Base-by-base conservation (phyloP, 208 protist genomes). In the Wallacemonas sp. region DNA sequence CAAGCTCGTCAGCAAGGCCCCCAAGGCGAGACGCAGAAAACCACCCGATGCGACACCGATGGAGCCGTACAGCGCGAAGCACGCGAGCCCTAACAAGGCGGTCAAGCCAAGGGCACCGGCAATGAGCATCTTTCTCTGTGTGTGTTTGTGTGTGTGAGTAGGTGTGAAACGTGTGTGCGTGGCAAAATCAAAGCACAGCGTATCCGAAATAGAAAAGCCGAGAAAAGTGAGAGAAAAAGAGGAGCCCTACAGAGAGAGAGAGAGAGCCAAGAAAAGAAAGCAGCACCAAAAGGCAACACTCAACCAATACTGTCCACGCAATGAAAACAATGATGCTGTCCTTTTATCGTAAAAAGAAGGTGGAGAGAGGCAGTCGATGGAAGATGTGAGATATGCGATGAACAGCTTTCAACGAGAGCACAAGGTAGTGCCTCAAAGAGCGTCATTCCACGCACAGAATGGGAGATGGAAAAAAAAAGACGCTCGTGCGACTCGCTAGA, bases 1-100 rank as follows among this genome's bases (percentile, higher is more conserved):
- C 27, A 84, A 64, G 21, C 72, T 73, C 24, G 79, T 46, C 22
- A 87, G 31, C 21, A 92, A 34, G 6, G 82, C 70, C 17, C 82
- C 77, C 17, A 80, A 11, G 2, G 75, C 62, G 9, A 78, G 33
- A 14, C 66, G 42, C 53, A 92, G 49, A 56, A 86, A 89, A 22
- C 82, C 86, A 27, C 56, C 71, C 14, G 46, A 27, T 5, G 76
- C 68, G 56, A 92, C 79, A 47, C 34, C 47, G 9, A 76, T 59
- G 17, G 78, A 70, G 14, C 86, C 82, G 51, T 73, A 53, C 19
- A 84, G 59, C 0, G 67, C 38, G 19, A 80, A 47, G 6, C 47
- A 55, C 21, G 60, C 74, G 24, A 75, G 21, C 9, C 58, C 49
- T 11, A 77, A 28, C 6, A 81, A 34, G 24, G 75, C 12, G 8